Conservation (phyloP, 1,284 basidiomycete genomes). For the Ceratobasidium sp. region DNA sequence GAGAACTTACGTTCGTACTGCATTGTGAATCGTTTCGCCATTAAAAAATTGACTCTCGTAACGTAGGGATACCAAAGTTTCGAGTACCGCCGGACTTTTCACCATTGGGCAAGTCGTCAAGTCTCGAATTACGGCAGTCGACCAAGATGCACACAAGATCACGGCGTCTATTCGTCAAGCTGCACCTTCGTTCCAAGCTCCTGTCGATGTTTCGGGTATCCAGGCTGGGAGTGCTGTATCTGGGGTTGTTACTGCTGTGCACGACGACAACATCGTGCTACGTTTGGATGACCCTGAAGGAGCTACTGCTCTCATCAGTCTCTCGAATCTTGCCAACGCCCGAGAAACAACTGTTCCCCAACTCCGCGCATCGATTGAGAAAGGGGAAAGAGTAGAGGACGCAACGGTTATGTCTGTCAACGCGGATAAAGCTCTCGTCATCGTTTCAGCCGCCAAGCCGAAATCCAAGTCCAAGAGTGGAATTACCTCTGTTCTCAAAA, state of each 20-base stretch:
- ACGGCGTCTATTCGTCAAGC: conserved; percentile 90
- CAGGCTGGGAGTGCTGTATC: conserved; percentile 78
- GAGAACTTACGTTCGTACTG: conserved; percentile 75
- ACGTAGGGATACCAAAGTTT: conserved; percentile 66
- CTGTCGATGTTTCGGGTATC: conserved; percentile 70
- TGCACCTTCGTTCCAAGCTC: conserved; percentile 59
- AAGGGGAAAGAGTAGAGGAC: conserved; percentile 76
- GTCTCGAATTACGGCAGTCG: conserved; percentile 82
- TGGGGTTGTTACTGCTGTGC: conserved; percentile 77
- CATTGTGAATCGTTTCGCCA: background rate
- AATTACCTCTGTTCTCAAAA: background rate
- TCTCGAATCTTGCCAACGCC: conserved; percentile 88
- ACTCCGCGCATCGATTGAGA: conserved; percentile 69
- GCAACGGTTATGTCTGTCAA: conserved; percentile 92
- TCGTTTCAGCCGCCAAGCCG: conserved; percentile 69
- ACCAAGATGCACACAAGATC: conserved; percentile 69
- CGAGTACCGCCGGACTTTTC: conserved; percentile 74
- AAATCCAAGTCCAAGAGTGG: conserved; percentile 43
- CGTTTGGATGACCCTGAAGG: conserved; percentile 69
- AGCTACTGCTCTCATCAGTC: conserved; percentile 82
- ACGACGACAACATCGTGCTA: conserved; percentile 83
- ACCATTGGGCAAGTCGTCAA: conserved; percentile 84
- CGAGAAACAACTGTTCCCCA: conserved; percentile 73
- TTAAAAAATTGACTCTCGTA: background rate
- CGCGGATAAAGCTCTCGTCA: conserved; percentile 84